Percentiles rank a stretch among this genome's conserved stretches.
phyloP scores from a whole-genome alignment of 805 yeast genomes.

The Candida broadrunensis region DNA sequence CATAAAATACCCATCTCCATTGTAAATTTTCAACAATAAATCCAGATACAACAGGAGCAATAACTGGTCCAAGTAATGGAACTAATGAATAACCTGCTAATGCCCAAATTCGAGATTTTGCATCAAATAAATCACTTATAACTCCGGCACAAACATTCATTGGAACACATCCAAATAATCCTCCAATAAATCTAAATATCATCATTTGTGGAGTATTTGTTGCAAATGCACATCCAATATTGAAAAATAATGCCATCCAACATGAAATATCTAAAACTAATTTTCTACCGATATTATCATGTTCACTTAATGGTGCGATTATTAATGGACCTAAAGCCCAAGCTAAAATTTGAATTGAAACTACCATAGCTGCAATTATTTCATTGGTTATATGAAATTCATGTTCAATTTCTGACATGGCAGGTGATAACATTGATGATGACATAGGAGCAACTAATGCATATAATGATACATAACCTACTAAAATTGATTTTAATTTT shows the following conservation, averaged over 20 bases:
- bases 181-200: constrained; percentile 32
- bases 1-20: constrained; percentile 39
- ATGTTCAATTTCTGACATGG: constrained; percentile 22
- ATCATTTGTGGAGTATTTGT: constrained; percentile 30
- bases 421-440: constrained; percentile 39
- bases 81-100: constrained; percentile 35
- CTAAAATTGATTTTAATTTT: constrained; percentile 16
- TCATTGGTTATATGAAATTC: constrained; percentile 26
- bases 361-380: constrained; percentile 26
- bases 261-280: constrained; percentile 29
- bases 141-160: constrained; percentile 40
- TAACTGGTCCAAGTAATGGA: constrained; percentile 37
- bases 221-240: constrained; percentile 35
- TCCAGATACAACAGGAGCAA: constrained; percentile 37
- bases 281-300: constrained; percentile 33
- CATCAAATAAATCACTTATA: constrained; percentile 34
- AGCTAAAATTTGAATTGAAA: constrained; percentile 35
- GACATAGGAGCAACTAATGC: constrained; percentile 41
- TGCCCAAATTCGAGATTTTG: constrained; percentile 27
- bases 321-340: constrained; percentile 41
- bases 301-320: constrained; percentile 38
- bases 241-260: constrained; percentile 33
- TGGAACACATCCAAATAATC: constrained; percentile 37
- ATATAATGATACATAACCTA: constrained; percentile 29
- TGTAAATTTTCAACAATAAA: constrained; percentile 26